A percentile compares a stretch with the other conserved stretches of the same genome.
Conservation (phyloP, 2,329 filamentous ascomycete species). For the Triangularia verruculosa region DNA sequence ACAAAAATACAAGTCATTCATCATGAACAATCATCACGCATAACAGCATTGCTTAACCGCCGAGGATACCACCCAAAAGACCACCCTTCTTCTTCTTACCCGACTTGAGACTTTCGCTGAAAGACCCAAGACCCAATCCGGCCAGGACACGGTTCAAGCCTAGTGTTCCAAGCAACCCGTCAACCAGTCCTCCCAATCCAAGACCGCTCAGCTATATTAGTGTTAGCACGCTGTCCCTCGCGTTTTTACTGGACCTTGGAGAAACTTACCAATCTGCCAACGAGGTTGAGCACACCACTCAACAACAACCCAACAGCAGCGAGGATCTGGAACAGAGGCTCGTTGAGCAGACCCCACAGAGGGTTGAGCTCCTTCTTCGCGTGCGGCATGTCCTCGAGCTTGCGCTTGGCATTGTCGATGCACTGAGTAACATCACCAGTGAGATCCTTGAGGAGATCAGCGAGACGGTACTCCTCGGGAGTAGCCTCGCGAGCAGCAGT, state of each 20-base stretch:
- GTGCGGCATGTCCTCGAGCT: slow-evolving; percentile 86
- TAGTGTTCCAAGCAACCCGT: slow-evolving; percentile 72
- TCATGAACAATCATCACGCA: not conserved
- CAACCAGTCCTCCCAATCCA: slow-evolving; percentile 77
- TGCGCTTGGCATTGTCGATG: slow-evolving; percentile 86
- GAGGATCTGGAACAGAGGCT: slow-evolving; percentile 90
- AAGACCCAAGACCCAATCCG: slow-evolving; percentile 62
- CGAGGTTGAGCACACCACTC: slow-evolving; percentile 77
- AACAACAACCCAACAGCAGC: slow-evolving; percentile 82
- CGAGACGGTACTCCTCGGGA: slow-evolving; percentile 80
- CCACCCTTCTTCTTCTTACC: slow-evolving; percentile 33
- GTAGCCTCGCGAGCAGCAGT: slow-evolving; percentile 70
- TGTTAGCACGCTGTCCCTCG: not conserved
- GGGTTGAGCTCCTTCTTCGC: slow-evolving; percentile 94
- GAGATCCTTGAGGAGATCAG: slow-evolving; percentile 81
- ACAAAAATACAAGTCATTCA: not conserved
- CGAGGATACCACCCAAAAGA: slow-evolving; percentile 28
- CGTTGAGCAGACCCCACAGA: slow-evolving; percentile 76
- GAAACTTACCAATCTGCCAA: slow-evolving; percentile 64
- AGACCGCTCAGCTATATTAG: slow-evolving; percentile 63
- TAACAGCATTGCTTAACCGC: slow-evolving; percentile 18
- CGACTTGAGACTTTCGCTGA: slow-evolving; percentile 43
- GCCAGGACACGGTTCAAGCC: slow-evolving; percentile 74
- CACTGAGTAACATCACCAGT: slow-evolving; percentile 76
- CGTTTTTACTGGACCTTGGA: not conserved